These are phyloP conservation scores for Cytospora piceicola DNA, from an alignment of 2,329 filamentous ascomycete species.

Conservation along the genomic window DNA sequence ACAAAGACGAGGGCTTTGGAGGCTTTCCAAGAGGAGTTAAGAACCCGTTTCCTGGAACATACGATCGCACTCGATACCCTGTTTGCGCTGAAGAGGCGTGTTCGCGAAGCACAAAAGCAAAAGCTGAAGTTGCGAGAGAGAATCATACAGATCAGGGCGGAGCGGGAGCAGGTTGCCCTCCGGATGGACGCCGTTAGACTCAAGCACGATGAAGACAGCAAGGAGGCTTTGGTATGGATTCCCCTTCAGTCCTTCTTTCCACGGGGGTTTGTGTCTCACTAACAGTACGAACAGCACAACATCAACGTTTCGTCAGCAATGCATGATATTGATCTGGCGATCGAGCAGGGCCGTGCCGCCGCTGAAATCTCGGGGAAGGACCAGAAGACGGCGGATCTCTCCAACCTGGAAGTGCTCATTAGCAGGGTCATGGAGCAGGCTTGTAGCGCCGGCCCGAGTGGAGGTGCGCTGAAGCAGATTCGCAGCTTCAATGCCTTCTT, in stretches of 20 bases:
- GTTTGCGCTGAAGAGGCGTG: slow-evolving; percentile 60
- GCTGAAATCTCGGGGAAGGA: slow-evolving; percentile 50
- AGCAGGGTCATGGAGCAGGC: slow-evolving; percentile 59
- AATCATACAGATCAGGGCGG: slow-evolving; percentile 61
- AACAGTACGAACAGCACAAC: slow-evolving; percentile 43
- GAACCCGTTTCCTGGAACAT: slow-evolving; percentile 60
- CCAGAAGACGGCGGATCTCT: slow-evolving; percentile 54
- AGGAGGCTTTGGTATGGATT: slow-evolving; percentile 53
- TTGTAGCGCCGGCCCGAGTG: slow-evolving; percentile 52
- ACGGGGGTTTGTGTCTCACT: slow-evolving; percentile 13
- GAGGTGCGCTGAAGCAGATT: slow-evolving; percentile 57
- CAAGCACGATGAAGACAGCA: slow-evolving; percentile 60
- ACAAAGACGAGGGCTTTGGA: slow-evolving; percentile 61
- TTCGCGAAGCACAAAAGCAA: slow-evolving; percentile 60
- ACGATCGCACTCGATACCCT: slow-evolving; percentile 64
- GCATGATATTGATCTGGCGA: slow-evolving; percentile 65
- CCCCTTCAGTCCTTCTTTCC: neutral
- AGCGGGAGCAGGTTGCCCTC: slow-evolving; percentile 65
- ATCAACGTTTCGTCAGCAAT: slow-evolving; percentile 61
- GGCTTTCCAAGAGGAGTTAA: slow-evolving; percentile 61
- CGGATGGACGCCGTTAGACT: slow-evolving; percentile 66
- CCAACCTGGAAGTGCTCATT: slow-evolving; percentile 61
- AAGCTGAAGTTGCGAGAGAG: slow-evolving; percentile 62
- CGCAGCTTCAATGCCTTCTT: slow-evolving; percentile 66
- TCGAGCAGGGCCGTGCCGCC: slow-evolving; percentile 48